Evolutionary conservation across 106 monocot genomes (phyloP), one percentile per base, ranked within the genome.

Genomic region (Dendrobium huoshanense): DNA sequence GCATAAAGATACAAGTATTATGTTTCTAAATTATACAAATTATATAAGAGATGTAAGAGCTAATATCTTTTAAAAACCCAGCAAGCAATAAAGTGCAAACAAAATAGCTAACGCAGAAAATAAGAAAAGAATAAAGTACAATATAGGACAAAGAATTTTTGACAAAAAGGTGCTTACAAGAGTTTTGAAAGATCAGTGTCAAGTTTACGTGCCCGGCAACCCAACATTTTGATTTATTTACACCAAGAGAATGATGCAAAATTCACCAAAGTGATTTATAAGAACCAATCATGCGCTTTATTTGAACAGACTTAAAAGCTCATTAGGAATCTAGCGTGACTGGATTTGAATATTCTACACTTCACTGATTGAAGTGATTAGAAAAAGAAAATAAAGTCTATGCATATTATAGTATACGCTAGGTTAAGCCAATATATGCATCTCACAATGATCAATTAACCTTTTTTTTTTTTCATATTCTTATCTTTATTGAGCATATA

Each of bases 1-100:
- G 89, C 82, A 84, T 75, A 79, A n/a, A 40, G 27, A 33, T 43
- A 0, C 2, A n/a, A 40, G 42, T 74, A 16, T 72, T 29, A 15
- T 72, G 8, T 65, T 24, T 25, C 24, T 9, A 24, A 72, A 4
- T 40, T 72, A 16, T 40, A 8, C 25, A 15, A 70, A 8, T 70
- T 29, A 15, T 8, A 67, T 9, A 31, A 70, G 11, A 29, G 67
- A 48, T 11, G 48, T 9, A 25, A 29, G 8, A 33, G 37, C 37
- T 40, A 72, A 4, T 27, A 65, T 72, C 72, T 33, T 40, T 33
- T 8, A 16, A 72, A 72, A 33, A 40, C 72, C 15, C 72, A 72
- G 40, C 72, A 72, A 72, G 72, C 7, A 72, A 33, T 40, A 40
- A 33, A 72, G 4, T 72, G 29, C 72, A 72, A 72, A 70, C 48